phyloP scores from a whole-genome alignment of 805 yeast genomes.

The Candida xyloterini region DNA sequence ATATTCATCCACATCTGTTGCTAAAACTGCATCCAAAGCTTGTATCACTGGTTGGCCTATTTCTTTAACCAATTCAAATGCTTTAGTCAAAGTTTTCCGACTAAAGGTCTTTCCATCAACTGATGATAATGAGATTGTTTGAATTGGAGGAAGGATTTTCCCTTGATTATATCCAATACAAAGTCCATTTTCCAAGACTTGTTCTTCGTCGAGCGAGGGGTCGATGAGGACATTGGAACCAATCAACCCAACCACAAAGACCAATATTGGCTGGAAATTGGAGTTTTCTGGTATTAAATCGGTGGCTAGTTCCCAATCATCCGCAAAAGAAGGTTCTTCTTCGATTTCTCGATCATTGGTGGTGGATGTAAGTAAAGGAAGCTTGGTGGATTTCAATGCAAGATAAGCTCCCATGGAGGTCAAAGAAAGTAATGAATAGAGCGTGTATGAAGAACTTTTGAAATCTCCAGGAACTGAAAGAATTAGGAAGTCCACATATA shows the following conservation, averaged over 20 bases:
- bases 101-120: slow-evolving; percentile 54
- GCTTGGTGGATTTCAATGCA: slow-evolving; percentile 72
- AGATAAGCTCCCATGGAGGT: slow-evolving; percentile 77
- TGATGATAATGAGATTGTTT: slow-evolving; percentile 58
- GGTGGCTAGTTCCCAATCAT: slow-evolving; percentile 70
- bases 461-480: slow-evolving; percentile 52
- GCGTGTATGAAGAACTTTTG: slow-evolving; percentile 63
- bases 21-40: slow-evolving; percentile 52
- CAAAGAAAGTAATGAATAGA: slow-evolving; percentile 50
- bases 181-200: slow-evolving; percentile 81
- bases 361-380: slow-evolving; percentile 71
- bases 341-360: slow-evolving; percentile 66
- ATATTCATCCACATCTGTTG: slow-evolving; percentile 33
- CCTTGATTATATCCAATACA: slow-evolving; percentile 68
- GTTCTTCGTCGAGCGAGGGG: slow-evolving; percentile 87
- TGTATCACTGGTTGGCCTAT: slow-evolving; percentile 62
- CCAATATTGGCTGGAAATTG: slow-evolving; percentile 64
- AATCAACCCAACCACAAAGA: slow-evolving; percentile 72
- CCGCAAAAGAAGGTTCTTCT: slow-evolving; percentile 88
- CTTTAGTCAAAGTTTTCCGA: slow-evolving; percentile 45
- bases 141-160: slow-evolving; percentile 69
- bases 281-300: slow-evolving; percentile 40
- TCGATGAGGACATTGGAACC: slow-evolving; percentile 71
- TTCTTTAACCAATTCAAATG: slow-evolving; percentile 54
- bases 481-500: slow-evolving; percentile 77